Base-by-base conservation (phyloP, 306 rosid genomes). In the Vigna reflexopilosa region DNA sequence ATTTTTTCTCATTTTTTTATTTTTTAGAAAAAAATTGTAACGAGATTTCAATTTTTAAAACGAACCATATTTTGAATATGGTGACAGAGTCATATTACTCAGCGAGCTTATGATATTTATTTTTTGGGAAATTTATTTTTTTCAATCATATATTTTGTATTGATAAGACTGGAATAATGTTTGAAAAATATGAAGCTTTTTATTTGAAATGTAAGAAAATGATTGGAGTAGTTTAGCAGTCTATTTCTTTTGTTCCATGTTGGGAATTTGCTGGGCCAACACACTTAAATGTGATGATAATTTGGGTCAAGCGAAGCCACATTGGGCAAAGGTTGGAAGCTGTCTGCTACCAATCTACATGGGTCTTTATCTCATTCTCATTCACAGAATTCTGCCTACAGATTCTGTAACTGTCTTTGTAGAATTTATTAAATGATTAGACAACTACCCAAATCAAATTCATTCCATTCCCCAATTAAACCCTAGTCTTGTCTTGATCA, bases 291-390 rank as follows among this genome's bases (percentile, higher is more conserved):
- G 20, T 69, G 1, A 69, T 15, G 49, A 69, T 48, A 69, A 69
- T 68, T 65, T 67, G 75, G 59, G 75, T 70, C 26, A 70, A 70
- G 45, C 16, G 59, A 49, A 49, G 61, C 47, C n/a, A 26, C 34
- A 16, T 20, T 70, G 26, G 57, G 26, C 15, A 48, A 17, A 48
- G 58, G 45, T 48, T 69, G 44, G 58, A 48, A 13, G 10, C 26
- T 26, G 38, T 49, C 57, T 67, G 24, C 4, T 16, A 28, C 16
- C 4, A 49, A 28, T 69, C 42, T 48, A 26, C 44, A n/a, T 4
- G 45, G 42, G 44, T 49, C 59, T 48, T 4, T 16, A 24, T 69
- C 58, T 7, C 13, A 14, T 20, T 69, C 58, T 3, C 14, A 14
- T 20, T 3, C 12, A 66, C 54, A 44, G 13, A 67, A 47, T 67